Base-by-base conservation (phyloP, 768 basidiomycete genomes). In the Gloeophyllum trabeum region DNA sequence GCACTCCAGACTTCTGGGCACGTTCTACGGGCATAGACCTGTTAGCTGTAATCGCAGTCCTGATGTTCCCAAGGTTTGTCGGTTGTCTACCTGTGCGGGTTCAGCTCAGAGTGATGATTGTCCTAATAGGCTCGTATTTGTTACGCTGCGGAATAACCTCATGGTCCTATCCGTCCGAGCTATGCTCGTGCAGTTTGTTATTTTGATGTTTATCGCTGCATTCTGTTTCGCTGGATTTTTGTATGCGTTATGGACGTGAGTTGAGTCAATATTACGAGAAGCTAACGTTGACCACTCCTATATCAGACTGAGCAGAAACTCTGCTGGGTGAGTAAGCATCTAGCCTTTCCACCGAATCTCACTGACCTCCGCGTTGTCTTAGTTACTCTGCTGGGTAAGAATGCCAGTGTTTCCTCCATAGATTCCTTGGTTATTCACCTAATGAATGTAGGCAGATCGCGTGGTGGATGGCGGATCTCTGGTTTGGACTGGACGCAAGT, bases 401-500 rank as follows among this genome's bases (percentile, higher is more conserved):
- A 5, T 6, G 12, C 13, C 13, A 22, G 30, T 38, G 5, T 24
- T 40, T n/a, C n/a, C n/a, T n/a, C n/a, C n/a, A n/a, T n/a, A n/a
- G n/a, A n/a, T n/a, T n/a, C n/a, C n/a, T n/a, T n/a, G n/a, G n/a
- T n/a, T n/a, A n/a, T n/a, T n/a, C n/a, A n/a, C n/a, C n/a, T n/a
- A n/a, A n/a, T n/a, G n/a, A n/a, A n/a, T 39, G 12, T 21, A 75
- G 75, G 19, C 71, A 75, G 22, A 88, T 93, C 42, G 79, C 82
- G 0, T 96, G 90, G 91, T 94, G 90, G 89, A 87, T 96, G 79
- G 70, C 93, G 19, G 87, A 93, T 54, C 59, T 92, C 6, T 89
- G 77, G 75, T 97, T 98, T 54, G 94, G 94, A n/a, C 71, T 98
- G 4, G 94, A 97, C 60, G 89, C 91, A 0, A 77, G 70, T 37